phyloP scores from a whole-genome alignment of 2,329 filamentous ascomycete genomes.

The Colletotrichum lentis region DNA sequence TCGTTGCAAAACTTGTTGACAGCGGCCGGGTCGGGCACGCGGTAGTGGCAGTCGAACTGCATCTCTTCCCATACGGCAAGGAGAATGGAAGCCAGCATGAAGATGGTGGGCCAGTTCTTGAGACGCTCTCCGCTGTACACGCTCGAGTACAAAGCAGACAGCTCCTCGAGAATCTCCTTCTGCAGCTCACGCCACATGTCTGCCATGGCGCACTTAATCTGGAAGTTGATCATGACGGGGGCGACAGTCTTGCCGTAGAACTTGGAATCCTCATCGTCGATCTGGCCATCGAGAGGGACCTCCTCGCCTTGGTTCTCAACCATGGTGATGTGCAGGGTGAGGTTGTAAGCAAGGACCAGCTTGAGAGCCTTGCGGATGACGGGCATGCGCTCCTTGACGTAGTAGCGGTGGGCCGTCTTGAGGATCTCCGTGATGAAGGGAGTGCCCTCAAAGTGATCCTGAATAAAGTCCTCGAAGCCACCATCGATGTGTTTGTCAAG shows the following conservation, averaged over 20 bases:
- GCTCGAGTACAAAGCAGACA: constrained; percentile 92
- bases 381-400: constrained; percentile 84
- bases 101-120: constrained; percentile 99
- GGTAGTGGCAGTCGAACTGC: constrained; percentile 98
- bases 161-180: constrained; percentile 93
- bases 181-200: constrained; percentile 98
- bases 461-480: constrained; percentile 90
- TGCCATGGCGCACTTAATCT: constrained; percentile 96
- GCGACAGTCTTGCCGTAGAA: constrained; percentile 91
- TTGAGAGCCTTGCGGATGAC: constrained; percentile 96
- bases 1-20: constrained; percentile 96
- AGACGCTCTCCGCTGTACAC: constrained; percentile 97
- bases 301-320: constrained; percentile 89
- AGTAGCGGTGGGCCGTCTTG: constrained; percentile 94
- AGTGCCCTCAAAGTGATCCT: constrained; percentile 95
- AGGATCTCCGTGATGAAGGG: constrained; percentile 95
- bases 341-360: constrained; percentile 92
- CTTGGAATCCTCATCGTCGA: constrained; percentile 85
- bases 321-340: constrained; percentile 93
- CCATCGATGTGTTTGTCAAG: constrained; percentile 94
- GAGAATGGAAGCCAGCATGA: constrained; percentile 93
- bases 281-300: constrained; percentile 78
- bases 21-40: constrained; percentile 81
- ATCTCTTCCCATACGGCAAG: constrained; percentile 98
- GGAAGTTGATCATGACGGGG: constrained; percentile 99